Conservation (phyloP, 139 green algal species). For the Gonium pectorale region DNA sequence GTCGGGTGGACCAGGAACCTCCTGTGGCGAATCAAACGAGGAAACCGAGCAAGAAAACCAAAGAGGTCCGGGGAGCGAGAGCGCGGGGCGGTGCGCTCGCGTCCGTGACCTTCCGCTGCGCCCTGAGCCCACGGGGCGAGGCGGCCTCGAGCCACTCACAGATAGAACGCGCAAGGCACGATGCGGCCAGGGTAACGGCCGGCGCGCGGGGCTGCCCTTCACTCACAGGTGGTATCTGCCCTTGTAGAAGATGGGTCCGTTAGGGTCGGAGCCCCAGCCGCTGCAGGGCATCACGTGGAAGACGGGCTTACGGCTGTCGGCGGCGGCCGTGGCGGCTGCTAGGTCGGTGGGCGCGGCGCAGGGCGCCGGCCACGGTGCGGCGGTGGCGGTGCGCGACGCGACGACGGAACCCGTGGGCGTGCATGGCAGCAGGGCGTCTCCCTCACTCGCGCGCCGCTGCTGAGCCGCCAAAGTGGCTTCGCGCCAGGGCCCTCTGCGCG, state of each 20-base stretch:
- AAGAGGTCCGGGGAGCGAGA: too few species aligned
- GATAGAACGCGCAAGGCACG: too few species aligned
- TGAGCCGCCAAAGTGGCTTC: neutral
- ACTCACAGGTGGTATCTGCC: conserved; percentile 62
- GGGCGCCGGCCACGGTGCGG: neutral
- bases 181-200: too few species aligned
- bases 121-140: too few species aligned
- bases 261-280: conserved; percentile 83
- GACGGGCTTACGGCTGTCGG: conserved; percentile 56
- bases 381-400: neutral
- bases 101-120: too few species aligned
- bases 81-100: too few species aligned
- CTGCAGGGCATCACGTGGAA: conserved; percentile 69
- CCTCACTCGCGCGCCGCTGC: conserved; percentile 2
- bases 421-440: neutral
- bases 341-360: neutral
- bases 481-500: too few species aligned
- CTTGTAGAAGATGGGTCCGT: conserved; percentile 70
- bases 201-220: conserved; percentile 67
- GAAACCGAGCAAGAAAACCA: too few species aligned
- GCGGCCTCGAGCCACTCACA: too few species aligned
- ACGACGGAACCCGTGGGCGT: neutral
- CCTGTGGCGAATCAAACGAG: too few species aligned
- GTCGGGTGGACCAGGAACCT: too few species aligned
- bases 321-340: neutral